A percentile compares a stretch with the other conserved stretches of the same genome.
These are phyloP conservation scores for Chaetoscypha palmicola DNA, from an alignment of 2,329 filamentous ascomycete genomes.

Conservation along the genomic window DNA sequence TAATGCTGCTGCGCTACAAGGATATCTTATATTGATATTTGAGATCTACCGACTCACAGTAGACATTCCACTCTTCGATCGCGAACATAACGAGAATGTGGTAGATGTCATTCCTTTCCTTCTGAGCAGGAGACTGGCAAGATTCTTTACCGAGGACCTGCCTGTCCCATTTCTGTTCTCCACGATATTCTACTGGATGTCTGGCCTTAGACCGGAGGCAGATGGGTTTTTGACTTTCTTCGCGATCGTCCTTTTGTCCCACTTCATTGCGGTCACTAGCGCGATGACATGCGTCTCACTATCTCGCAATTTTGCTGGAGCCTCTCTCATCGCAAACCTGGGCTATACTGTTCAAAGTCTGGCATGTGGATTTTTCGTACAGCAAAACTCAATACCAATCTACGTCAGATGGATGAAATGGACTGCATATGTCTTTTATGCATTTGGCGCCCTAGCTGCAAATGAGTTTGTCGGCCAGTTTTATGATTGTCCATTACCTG, in stretches of 20 bases:
- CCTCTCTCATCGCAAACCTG: conserved; percentile 65
- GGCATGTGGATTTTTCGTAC: conserved; percentile 71
- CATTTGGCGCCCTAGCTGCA: conserved; percentile 61
- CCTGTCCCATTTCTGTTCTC: conserved; percentile 66
- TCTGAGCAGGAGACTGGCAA: conserved; percentile 60
- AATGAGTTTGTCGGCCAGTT: conserved; percentile 69
- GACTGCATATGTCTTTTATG: conserved; percentile 59
- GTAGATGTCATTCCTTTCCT: conserved; percentile 64
- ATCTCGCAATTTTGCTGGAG: conserved; percentile 60
- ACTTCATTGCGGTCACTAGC: conserved; percentile 68
- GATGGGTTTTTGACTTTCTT: conserved; percentile 68
- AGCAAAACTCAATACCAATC: conserved; percentile 63
- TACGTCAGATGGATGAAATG: conserved; percentile 76
- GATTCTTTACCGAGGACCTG: conserved; percentile 63
- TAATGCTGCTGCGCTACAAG: conserved; percentile 63
- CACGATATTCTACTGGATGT: conserved; percentile 71
- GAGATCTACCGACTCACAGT: conserved; percentile 69
- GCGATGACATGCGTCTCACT: conserved; percentile 61
- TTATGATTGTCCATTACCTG: conserved; percentile 62
- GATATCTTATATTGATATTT: conserved; percentile 69
- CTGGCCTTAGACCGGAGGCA: conserved; percentile 58
- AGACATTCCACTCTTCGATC: conserved; percentile 70
- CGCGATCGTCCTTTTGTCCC: conserved; percentile 57
- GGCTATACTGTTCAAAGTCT: conserved; percentile 67
- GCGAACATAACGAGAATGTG: conserved; percentile 66